Percentiles rank a stretch among this genome's conserved stretches.
Conservation (phyloP, 768 basidiomycete genomes). For the Lanmaoa pseudosensibilis region DNA sequence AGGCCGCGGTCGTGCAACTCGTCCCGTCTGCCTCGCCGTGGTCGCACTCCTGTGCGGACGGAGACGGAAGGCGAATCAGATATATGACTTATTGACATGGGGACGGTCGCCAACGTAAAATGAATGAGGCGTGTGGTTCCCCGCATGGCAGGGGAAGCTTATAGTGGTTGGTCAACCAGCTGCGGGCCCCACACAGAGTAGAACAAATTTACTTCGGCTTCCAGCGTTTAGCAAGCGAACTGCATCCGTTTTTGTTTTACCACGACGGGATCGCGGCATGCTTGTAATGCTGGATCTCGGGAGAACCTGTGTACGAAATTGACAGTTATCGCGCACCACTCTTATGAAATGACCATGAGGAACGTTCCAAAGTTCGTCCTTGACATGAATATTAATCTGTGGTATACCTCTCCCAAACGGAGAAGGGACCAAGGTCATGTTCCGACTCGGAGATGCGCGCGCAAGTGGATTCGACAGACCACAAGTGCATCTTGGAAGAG, state of each 20-base stretch:
- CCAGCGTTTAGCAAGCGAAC: neutral
- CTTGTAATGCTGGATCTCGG: slow-evolving; percentile 1
- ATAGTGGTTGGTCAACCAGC: neutral
- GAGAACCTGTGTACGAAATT: slow-evolving; percentile 9
- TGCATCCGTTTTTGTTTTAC: slow-evolving; percentile 5
- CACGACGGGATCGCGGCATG: slow-evolving; percentile 11
- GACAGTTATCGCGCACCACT: slow-evolving; percentile 3
- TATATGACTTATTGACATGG: slow-evolving; percentile 15
- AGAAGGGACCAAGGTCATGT: slow-evolving; percentile 5
- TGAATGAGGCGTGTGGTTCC: slow-evolving; percentile 3
- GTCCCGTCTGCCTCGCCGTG: slow-evolving; percentile 14
- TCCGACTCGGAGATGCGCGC: slow-evolving; percentile 9
- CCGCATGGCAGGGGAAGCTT: neutral
- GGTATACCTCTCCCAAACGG: neutral
- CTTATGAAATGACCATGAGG: slow-evolving; percentile 10
- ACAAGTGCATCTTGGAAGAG: neutral
- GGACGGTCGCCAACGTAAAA: slow-evolving; percentile 12
- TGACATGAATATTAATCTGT: neutral
- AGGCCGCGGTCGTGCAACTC: neutral
- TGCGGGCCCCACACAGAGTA: slow-evolving; percentile 7
- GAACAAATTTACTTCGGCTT: neutral
- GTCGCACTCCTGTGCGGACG: slow-evolving; percentile 10
- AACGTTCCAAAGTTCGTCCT: neutral
- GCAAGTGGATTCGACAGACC: neutral
- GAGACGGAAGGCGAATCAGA: slow-evolving; percentile 14